Evolutionary conservation across 2,329 filamentous ascomycete genomes (phyloP), one percentile per base, ranked within the genome.

Genomic region (Aspergillus sp.): DNA sequence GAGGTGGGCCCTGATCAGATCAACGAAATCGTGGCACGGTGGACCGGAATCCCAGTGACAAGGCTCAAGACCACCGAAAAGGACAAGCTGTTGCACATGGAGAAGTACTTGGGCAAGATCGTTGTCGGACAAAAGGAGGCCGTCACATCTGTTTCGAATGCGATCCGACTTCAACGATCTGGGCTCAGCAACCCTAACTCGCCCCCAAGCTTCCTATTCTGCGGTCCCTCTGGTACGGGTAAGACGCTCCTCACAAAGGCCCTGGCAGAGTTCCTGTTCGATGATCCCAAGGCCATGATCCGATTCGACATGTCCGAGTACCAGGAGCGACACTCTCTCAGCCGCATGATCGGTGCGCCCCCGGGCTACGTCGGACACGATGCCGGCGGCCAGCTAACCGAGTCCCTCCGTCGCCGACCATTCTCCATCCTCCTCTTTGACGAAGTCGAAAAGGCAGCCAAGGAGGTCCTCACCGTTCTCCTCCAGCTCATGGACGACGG

Each of bases 261-360:
- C 17, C 85, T 99, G 62, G 95, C 95, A 53, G 95, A 99, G 77
- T 99, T 99, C 82, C 84, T 99, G 30, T 99, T 99, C 81, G 95
- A 99, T 75, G 95, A 99, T 70, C 82, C 94, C 28, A 97, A 97
- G 82, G 84, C 94, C 38, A 98, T 99, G 95, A 97, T 99, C 71
- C 91, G 95, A 45, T 96, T 99, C 81, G 95, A 99, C 76, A 99
- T 99, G 95, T 98, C 94, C 5, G 95, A 99, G 79, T 99, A 99
- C 78, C 96, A 99, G 79, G 95, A 99, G 79, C 90, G 94, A 5
- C 95, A 99, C 77, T 91, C 94, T 0, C 86, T 99, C 15, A 96
- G 92, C 76, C 89, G 95, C 63, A 97, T 99, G 92, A 99, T 99
- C 70, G 95, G 95, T 75, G 93, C 95, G 22, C 95, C 95, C 22